A percentile compares a stretch with the other conserved stretches of the same genome.
Evolutionary conservation across 176 grass and related monocot genomes (phyloP).

Genomic region (Triticum monococcum): DNA sequence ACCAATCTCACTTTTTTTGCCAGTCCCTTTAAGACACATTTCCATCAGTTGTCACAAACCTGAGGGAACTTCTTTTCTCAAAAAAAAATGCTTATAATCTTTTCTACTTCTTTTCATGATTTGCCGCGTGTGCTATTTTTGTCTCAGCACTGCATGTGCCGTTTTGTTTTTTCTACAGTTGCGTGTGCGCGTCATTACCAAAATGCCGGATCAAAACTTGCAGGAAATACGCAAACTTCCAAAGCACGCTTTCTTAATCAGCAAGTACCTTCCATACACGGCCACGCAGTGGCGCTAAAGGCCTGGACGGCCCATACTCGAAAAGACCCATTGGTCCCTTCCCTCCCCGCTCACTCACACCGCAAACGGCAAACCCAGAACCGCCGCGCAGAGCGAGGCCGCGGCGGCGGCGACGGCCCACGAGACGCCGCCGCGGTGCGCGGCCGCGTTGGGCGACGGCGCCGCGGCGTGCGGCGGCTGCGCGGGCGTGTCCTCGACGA

Average conservation of each 20-base stretch:
- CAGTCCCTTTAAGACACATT: too few species aligned
- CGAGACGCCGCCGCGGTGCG: neutral
- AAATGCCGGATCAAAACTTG: neutral
- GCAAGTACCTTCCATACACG: neutral
- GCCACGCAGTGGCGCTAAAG: neutral
- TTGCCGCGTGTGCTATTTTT: neutral
- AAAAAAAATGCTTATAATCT: neutral
- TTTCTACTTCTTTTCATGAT: neutral
- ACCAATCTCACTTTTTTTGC: neutral
- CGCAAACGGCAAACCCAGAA: neutral
- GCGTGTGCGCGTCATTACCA: neutral
- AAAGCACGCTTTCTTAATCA: neutral
- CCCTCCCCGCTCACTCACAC: neutral
- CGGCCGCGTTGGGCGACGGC: neutral
- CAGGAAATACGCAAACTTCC: neutral
- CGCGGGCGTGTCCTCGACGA: conserved; percentile 21
- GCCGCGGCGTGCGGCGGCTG: neutral
- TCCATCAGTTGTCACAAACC: too few species aligned
- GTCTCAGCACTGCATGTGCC: neutral
- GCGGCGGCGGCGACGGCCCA: neutral
- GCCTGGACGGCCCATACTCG: neutral
- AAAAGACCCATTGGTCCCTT: neutral
- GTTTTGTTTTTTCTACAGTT: neutral
- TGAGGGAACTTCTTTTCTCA: too few species aligned
- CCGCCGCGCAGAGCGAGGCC: neutral